Base-by-base conservation (phyloP, 208 protist genomes). In the Porcisia hertigi region DNA sequence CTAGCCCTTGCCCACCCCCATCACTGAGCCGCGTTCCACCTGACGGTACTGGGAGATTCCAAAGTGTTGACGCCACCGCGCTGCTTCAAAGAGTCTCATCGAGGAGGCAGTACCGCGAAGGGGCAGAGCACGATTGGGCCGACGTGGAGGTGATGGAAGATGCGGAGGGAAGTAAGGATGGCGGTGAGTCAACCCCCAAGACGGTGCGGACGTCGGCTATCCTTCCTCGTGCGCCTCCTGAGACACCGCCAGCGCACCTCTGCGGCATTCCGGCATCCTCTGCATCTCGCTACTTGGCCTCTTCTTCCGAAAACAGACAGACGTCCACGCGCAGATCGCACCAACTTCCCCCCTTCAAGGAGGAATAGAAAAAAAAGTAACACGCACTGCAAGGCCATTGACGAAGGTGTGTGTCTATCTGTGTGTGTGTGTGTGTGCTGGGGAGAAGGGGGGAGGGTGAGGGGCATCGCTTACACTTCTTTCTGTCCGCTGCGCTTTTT, bases 201-300 rank as follows among this genome's bases (percentile, higher is more conserved):
- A 47, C 20, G 43, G 41, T 52, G 53, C 49, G 43, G 36, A 18
- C 58, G 2, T 49, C 55, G 18, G 49, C 49, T 34, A 43, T n/a
- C 45, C 49, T 53, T 18, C 45, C 67, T 30, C 20, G 43, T 18
- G 23, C 66, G 63, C 25, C 66, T 41, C 25, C 52, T 9, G 71
- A 53, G 25, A 84, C 59, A 36, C 80, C 80, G n/a, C 80, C 80
- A n/a, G 80, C 72, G n/a, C 80, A 84, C 43, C 55, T 84, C 45
- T 79, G 80, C 49, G 75, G 75, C 30, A 66, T 84, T 18, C 64
- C 59, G 4, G 52, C 75, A 43, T 77, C 73, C 18, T 41, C 53
- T 5, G 43, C 71, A 20, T 34, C 62, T 69, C 72, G 72, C 62
- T 41, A 63, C n/a, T 25, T 25, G 45, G 43, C 36, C 5, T 30